Evolutionary conservation across 768 basidiomycete species (phyloP), one percentile per base, ranked within the genome.

Genomic region (Pleurotus salmoneostramineus): DNA sequence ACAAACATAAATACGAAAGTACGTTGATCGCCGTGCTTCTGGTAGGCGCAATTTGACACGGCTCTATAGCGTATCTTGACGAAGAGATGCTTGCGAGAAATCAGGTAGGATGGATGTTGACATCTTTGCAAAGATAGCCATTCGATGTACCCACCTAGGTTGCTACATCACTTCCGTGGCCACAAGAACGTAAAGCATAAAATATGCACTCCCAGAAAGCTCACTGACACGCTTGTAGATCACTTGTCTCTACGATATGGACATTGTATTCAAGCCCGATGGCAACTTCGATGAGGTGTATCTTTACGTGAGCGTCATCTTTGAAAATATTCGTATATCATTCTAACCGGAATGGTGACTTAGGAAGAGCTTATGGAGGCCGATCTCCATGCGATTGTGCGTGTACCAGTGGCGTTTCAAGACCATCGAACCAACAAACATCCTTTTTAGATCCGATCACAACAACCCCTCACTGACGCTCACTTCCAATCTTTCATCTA

Each of bases 281-380:
- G 91, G 91, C 62, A 91, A 92, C 69, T 99, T 98, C 67, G 92
- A 95, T 71, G 96, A 98, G 74, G 95, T 99, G 14, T 98, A 93
- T 71, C 87, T 92, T 67, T 93, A 94, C 65, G 91, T 93, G 62
- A 62, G 87, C 76, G 42, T 11, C 8, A 42, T 10, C 8, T 3
- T 50, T 34, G 4, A n/a, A 34, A n/a, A 45, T 5, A 4, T 10
- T 15, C 56, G 6, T 44, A 58, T 47, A 27, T 56, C 37, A 49
- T 14, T 55, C 32, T n/a, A 12, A 45, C n/a, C 33, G 43, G 45
- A 14, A 51, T 27, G 21, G 21, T 27, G 21, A 27, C 21, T 57
- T 72, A 98, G 91, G 95, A 98, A 77, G 97, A 99, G 71, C 85
- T 98, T 64, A 99, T 98, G 97, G 97, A 99, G 70, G 97, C 97